phyloP scores from a whole-genome alignment of 345 rosid genomes.

The Turritis glabra region DNA sequence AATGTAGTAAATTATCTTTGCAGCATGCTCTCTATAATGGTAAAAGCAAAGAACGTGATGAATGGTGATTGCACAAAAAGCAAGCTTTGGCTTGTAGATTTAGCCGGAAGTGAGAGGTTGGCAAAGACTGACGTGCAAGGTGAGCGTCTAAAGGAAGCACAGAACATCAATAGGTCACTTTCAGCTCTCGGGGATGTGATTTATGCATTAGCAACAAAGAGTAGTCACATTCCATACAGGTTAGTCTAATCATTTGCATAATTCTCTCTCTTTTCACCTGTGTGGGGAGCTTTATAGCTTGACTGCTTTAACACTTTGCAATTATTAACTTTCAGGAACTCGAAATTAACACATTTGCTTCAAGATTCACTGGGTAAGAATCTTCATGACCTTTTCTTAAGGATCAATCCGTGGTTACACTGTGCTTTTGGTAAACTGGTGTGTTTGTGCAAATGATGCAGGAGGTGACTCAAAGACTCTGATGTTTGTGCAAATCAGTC shows the following conservation, averaged over 20 bases:
- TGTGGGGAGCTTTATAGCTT: background rate
- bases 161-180: constrained; percentile 86
- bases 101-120: constrained; percentile 98
- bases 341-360: constrained; percentile 91
- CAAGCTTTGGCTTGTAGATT: constrained; percentile 98
- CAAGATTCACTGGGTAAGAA: constrained; percentile 90
- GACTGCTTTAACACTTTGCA: constrained; percentile 28
- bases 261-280: background rate
- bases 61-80: constrained; percentile 89
- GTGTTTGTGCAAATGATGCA: constrained; percentile 36
- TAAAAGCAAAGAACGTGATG: constrained; percentile 76
- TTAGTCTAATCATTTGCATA: constrained; percentile 4
- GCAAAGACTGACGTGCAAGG: constrained; percentile 91
- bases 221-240: constrained; percentile 94
- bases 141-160: constrained; percentile 95
- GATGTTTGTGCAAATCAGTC: constrained; percentile 97
- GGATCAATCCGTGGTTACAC: background rate
- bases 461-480: constrained; percentile 94
- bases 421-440: constrained; percentile 16
- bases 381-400: background rate
- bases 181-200: constrained; percentile 98
- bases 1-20: constrained; percentile 24
- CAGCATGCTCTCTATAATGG: constrained; percentile 95
- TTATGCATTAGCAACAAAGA: constrained; percentile 82
- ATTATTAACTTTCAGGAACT: constrained; percentile 66